phyloP scores from a whole-genome alignment of 768 basidiomycete species.

The Roridomyces roridus region DNA sequence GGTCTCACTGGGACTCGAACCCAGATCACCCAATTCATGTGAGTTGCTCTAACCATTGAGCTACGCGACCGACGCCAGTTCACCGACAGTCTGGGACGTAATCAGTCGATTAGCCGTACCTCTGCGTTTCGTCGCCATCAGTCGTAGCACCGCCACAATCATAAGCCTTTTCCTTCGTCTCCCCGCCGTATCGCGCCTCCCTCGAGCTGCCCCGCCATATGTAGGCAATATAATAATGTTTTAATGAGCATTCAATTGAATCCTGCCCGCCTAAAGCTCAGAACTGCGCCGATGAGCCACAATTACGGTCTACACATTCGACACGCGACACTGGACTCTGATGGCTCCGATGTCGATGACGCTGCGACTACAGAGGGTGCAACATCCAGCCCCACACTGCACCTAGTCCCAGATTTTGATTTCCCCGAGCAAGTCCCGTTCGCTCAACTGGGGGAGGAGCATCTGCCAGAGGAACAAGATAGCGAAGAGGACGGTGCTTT shows the following conservation, averaged over 20 bases:
- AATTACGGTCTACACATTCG: background rate
- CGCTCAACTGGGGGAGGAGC: background rate
- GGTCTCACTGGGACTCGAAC: too few species aligned
- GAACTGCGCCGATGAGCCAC: background rate
- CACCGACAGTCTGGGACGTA: background rate
- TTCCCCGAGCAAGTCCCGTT: background rate
- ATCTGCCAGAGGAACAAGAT: background rate
- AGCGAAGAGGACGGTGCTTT: background rate
- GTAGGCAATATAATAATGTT: background rate
- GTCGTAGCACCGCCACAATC: background rate
- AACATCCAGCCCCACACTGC: background rate
- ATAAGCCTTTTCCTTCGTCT: background rate
- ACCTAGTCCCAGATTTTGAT: background rate
- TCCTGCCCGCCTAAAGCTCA: background rate
- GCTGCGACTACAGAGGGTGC: background rate
- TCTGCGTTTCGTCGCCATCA: background rate
- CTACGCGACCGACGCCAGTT: too few species aligned
- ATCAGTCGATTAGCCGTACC: background rate
- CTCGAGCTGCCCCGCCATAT: background rate
- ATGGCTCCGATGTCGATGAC: constrained; percentile 1
- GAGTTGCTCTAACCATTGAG: too few species aligned
- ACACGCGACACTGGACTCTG: background rate
- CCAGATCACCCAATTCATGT: too few species aligned
- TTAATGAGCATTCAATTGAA: background rate
- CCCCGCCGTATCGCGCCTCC: background rate